Evolutionary conservation across 108 stramenopile species (phyloP).

Genomic region (Fragilaria radians): DNA sequence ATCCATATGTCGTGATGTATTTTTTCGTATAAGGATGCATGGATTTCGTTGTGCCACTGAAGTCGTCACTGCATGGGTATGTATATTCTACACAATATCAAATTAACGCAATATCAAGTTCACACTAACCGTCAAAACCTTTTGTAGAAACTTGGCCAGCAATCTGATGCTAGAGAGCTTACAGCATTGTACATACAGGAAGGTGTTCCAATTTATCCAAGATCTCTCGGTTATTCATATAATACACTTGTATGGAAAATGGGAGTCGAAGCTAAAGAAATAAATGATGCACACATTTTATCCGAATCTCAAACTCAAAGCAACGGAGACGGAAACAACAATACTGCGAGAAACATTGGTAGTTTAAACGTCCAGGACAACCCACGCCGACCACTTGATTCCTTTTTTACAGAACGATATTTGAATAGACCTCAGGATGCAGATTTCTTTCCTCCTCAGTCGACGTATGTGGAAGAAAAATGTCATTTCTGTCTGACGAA

Average conservation of each 20-base stretch:
- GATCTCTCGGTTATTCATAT: constrained; percentile 58
- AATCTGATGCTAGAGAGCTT: constrained; percentile 72
- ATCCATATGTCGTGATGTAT: constrained; percentile 30
- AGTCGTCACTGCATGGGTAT: constrained; percentile 66
- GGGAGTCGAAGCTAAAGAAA: constrained; percentile 41
- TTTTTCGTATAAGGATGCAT: constrained; percentile 61
- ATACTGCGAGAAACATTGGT: neutral
- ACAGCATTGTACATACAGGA: constrained; percentile 52
- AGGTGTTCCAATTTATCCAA: constrained; percentile 79
- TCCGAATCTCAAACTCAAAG: neutral
- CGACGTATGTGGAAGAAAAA: neutral
- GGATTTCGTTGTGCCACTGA: constrained; percentile 71
- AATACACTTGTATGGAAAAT: constrained; percentile 72
- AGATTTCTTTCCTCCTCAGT: neutral
- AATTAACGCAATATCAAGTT: constrained; percentile 1
- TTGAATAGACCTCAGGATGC: neutral
- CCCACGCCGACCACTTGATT: neutral
- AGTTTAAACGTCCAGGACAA: neutral
- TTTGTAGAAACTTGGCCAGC: constrained; percentile 50
- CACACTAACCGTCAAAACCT: neutral
- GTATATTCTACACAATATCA: constrained; percentile 8
- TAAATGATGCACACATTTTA: constrained; percentile 6
- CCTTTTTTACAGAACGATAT: neutral
- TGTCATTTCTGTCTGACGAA: neutral
- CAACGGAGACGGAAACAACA: neutral